A percentile compares a stretch with the other conserved stretches of the same genome.
Evolutionary conservation across 2,329 filamentous ascomycete genomes (phyloP).

Genomic region (Botryotinia calthae): DNA sequence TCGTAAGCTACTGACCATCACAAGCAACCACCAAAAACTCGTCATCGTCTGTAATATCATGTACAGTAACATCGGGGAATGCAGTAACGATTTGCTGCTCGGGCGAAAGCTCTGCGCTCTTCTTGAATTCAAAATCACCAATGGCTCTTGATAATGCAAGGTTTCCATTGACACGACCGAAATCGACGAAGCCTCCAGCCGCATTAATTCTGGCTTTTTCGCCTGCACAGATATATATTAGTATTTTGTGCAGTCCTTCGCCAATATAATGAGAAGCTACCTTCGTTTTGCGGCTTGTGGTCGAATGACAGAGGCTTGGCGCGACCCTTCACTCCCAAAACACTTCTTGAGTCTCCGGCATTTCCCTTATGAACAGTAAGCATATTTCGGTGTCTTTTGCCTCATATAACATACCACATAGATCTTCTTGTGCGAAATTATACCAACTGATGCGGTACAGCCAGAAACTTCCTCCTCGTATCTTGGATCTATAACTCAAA

Average conservation of each 20-base stretch:
- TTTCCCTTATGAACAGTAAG: constrained; percentile 67
- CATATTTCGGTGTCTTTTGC: constrained; percentile 33
- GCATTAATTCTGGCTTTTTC: constrained; percentile 96
- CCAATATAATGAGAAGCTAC: constrained; percentile 45
- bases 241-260: constrained; percentile 27
- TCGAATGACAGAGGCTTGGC: constrained; percentile 98
- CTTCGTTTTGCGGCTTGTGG: constrained; percentile 98
- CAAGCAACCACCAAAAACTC: constrained; percentile 93
- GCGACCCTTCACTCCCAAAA: constrained; percentile 92
- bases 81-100: constrained; percentile 98
- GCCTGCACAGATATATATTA: constrained; percentile 50
- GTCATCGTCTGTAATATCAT: constrained; percentile 88
- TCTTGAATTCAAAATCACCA: constrained; percentile 99
- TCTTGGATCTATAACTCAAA: constrained; percentile 71
- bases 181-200: constrained; percentile 96
- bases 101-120: constrained; percentile 93
- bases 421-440: constrained; percentile 89
- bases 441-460: constrained; percentile 88
- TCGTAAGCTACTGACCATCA: constrained; percentile 63
- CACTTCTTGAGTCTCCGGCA: constrained; percentile 91
- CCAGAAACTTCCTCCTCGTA: constrained; percentile 98
- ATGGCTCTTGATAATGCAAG: constrained; percentile 94
- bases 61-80: constrained; percentile 88
- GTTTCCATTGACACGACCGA: constrained; percentile 97
- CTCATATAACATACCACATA: constrained; percentile 73